Percentiles rank a stretch among this genome's conserved stretches.
Evolutionary conservation across 306 rosid species (phyloP).

Genomic region (Castanea crenata): DNA sequence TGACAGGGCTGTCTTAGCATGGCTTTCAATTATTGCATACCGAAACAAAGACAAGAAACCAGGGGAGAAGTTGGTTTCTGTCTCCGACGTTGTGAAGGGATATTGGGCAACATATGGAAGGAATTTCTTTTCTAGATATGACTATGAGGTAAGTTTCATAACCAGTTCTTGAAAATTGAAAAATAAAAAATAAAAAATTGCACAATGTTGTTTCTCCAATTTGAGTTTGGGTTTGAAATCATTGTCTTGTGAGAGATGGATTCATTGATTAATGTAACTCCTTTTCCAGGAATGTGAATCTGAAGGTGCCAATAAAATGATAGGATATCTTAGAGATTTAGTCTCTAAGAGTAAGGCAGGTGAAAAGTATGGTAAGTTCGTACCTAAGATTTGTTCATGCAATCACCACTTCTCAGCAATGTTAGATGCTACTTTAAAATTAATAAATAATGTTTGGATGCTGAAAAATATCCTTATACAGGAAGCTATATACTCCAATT

Average conservation of each 20-base stretch:
- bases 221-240: conserved; percentile 10
- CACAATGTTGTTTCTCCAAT: conserved; percentile 5
- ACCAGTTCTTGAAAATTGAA: conserved; percentile 17
- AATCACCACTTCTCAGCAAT: not conserved
- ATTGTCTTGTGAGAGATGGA: conserved; percentile 1
- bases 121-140: conserved; percentile 92
- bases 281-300: conserved; percentile 86
- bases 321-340: conserved; percentile 62
- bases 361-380: conserved; percentile 74
- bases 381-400: conserved; percentile 15
- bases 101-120: conserved; percentile 95
- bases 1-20: conserved; percentile 94
- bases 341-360: conserved; percentile 70
- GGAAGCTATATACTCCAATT: conserved; percentile 82
- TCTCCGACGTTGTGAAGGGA: conserved; percentile 73
- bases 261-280: conserved; percentile 14
- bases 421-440: not conserved
- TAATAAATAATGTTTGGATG: not conserved
- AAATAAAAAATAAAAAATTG: not conserved
- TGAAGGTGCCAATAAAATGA: conserved; percentile 87
- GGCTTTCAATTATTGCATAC: conserved; percentile 91
- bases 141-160: conserved; percentile 65
- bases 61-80: conserved; percentile 83
- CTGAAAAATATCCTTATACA: conserved; percentile 30
- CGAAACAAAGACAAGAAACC: conserved; percentile 79